These are phyloP conservation scores for Albophoma yamanashiensis DNA, from an alignment of 2,329 filamentous ascomycete species.

Conservation along the genomic window DNA sequence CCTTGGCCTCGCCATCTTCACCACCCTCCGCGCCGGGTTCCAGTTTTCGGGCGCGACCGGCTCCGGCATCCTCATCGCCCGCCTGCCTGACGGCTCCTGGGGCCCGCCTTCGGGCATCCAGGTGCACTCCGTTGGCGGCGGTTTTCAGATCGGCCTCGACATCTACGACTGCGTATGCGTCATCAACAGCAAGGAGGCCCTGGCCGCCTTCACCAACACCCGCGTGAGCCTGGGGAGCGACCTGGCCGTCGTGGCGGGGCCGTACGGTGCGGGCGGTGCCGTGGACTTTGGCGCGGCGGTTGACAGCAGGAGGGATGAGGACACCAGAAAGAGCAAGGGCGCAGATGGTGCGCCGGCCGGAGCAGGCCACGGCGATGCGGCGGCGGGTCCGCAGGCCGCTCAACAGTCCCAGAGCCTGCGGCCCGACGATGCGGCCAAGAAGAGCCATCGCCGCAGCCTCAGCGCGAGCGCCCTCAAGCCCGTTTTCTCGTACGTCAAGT, in stretches of 20 bases:
- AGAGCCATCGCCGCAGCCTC: constrained; percentile 17
- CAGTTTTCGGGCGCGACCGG: constrained; percentile 57
- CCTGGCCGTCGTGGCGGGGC: constrained; percentile 61
- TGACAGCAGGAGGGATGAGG: constrained; percentile 6
- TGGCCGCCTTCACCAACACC: constrained; percentile 66
- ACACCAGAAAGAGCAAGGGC: background rate
- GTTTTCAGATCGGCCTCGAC: constrained; percentile 72
- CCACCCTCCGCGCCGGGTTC: constrained; percentile 55
- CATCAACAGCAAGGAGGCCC: constrained; percentile 67
- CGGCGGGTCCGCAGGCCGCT: background rate
- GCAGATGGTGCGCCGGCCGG: background rate
- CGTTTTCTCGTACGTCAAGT: constrained; percentile 70
- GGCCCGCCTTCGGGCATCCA: constrained; percentile 75
- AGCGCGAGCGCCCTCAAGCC: constrained; percentile 22
- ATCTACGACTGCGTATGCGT: constrained; percentile 86
- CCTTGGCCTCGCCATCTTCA: constrained; percentile 62
- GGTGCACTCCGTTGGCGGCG: constrained; percentile 68
- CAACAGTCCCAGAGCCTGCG: background rate
- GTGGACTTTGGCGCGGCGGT: constrained; percentile 44
- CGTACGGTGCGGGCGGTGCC: constrained; percentile 59
- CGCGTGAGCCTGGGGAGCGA: constrained; percentile 71
- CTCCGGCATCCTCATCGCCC: constrained; percentile 53
- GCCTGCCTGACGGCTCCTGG: constrained; percentile 57
- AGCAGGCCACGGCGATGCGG: background rate
- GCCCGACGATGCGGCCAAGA: background rate